phyloP scores from a whole-genome alignment of 345 rosid genomes.

The Eucalyptus pauciflora region DNA sequence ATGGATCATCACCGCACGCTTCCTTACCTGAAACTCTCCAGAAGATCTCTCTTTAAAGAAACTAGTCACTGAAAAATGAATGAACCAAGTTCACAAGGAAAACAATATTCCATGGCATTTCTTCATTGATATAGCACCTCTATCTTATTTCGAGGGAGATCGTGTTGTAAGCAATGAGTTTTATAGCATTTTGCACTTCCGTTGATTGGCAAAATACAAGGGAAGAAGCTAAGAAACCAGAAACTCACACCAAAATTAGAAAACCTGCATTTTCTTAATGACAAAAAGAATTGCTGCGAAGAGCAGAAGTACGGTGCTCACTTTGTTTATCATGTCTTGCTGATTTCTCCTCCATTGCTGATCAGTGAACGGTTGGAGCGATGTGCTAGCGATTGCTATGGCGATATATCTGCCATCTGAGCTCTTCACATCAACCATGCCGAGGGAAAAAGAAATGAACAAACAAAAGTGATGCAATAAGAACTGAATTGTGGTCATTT shows the following conservation, averaged over 20 bases:
- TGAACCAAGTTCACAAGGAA: not conserved
- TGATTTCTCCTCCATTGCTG: slow-evolving; percentile 65
- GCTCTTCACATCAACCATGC: slow-evolving; percentile 14
- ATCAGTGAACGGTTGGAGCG: slow-evolving; percentile 65
- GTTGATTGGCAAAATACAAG: not conserved
- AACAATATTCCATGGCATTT: not conserved
- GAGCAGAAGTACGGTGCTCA: slow-evolving; percentile 3
- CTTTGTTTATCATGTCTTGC: slow-evolving; percentile 38
- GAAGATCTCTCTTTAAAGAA: not conserved
- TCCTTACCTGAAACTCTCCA: slow-evolving; percentile 39
- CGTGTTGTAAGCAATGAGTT: not conserved
- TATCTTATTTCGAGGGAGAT: not conserved
- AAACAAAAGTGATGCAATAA: not conserved
- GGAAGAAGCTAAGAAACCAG: not conserved
- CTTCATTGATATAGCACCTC: not conserved
- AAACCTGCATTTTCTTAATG: not conserved
- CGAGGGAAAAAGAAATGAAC: not conserved
- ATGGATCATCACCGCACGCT: slow-evolving; percentile 58
- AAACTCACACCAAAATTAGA: not conserved
- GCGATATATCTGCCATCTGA: slow-evolving; percentile 13
- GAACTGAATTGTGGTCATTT: not conserved
- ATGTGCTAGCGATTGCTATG: slow-evolving; percentile 30
- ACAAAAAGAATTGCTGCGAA: not conserved
- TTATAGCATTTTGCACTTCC: not conserved
- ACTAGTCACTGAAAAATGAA: not conserved